Percentiles rank a stretch among this genome's conserved stretches.
Evolutionary conservation across 176 grass and related monocot species (phyloP).

Genomic region (Lolium rigidum): DNA sequence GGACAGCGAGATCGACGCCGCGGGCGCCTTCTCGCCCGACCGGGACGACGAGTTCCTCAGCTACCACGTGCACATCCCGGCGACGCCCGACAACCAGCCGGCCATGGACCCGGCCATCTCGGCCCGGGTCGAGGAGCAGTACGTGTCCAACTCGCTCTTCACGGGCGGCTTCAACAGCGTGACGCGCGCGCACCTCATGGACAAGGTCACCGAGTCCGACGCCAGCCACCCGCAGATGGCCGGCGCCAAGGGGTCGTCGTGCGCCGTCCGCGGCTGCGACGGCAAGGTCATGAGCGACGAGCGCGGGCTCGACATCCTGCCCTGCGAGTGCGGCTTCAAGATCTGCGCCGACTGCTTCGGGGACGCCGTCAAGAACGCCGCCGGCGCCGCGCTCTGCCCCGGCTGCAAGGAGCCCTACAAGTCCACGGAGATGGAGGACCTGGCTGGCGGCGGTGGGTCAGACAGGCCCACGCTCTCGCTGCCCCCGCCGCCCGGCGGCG

Average conservation of each 20-base stretch:
- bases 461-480: slow-evolving; percentile 52
- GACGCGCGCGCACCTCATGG: slow-evolving; percentile 94
- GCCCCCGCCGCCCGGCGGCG: slow-evolving; percentile 65
- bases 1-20: slow-evolving; percentile 56
- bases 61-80: slow-evolving; percentile 90
- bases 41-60: slow-evolving; percentile 66
- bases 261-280: slow-evolving; percentile 80
- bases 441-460: no score
- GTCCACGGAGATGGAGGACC: slow-evolving; percentile 81
- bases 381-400: slow-evolving; percentile 68
- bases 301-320: slow-evolving; percentile 82
- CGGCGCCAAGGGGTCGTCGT: slow-evolving; percentile 82
- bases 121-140: slow-evolving; percentile 88
- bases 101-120: slow-evolving; percentile 85
- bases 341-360: slow-evolving; percentile 89
- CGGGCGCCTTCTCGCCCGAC: slow-evolving; percentile 50
- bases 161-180: slow-evolving; percentile 93
- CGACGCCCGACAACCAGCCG: slow-evolving; percentile 88
- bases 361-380: slow-evolving; percentile 82
- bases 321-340: slow-evolving; percentile 96
- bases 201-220: slow-evolving; percentile 88
- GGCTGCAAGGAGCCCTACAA: slow-evolving; percentile 94
- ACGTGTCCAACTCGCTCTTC: slow-evolving; percentile 94
- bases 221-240: slow-evolving; percentile 88
- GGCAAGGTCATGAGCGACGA: slow-evolving; percentile 92